These are phyloP conservation scores for Jackrogersella multiformis DNA, from an alignment of 495 filamentous ascomycete species.

Conservation along the genomic window DNA sequence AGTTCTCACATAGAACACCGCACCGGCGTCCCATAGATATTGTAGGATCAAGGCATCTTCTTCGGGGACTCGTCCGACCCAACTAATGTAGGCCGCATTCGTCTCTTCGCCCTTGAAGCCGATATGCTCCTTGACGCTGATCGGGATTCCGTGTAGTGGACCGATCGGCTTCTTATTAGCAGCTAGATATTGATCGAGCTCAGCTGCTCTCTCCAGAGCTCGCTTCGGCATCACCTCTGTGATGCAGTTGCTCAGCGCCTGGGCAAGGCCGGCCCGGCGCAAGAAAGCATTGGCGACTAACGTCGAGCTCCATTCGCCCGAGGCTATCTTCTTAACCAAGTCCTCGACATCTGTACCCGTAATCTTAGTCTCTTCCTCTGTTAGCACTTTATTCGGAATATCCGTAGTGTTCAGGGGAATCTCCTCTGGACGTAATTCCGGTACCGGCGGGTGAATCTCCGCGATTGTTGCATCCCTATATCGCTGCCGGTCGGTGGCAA, in stretches of 20 bases:
- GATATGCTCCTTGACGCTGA: conserved; percentile 74
- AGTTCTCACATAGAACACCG: conserved; percentile 62
- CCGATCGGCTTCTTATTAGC: conserved; percentile 62
- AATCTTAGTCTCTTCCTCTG: conserved; percentile 60
- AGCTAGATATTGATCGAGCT: conserved; percentile 64
- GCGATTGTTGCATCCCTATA: conserved; percentile 57
- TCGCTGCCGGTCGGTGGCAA: conserved; percentile 54
- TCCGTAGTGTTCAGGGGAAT: conserved; percentile 56
- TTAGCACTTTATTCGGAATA: conserved; percentile 56
- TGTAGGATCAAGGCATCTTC: conserved; percentile 59
- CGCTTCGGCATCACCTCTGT: conserved; percentile 71
- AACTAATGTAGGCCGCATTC: conserved; percentile 59
- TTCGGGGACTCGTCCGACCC: conserved; percentile 51
- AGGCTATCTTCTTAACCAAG: conserved; percentile 50
- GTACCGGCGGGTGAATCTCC: conserved; percentile 45
- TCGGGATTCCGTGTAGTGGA: conserved; percentile 73
- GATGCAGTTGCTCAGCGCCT: conserved; percentile 62
- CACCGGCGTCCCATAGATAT: conserved; percentile 58
- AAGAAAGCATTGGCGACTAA: conserved; percentile 61
- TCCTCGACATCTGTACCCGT: conserved; percentile 60
- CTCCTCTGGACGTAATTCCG: conserved; percentile 41
- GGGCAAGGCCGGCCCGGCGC: conserved; percentile 54
- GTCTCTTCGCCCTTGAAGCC: conserved; percentile 63
- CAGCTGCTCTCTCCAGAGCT: conserved; percentile 64
- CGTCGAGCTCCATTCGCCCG: conserved; percentile 50